Conservation (phyloP, 108 stramenopile species). For the Pseudonitzschia delicatissima region DNA sequence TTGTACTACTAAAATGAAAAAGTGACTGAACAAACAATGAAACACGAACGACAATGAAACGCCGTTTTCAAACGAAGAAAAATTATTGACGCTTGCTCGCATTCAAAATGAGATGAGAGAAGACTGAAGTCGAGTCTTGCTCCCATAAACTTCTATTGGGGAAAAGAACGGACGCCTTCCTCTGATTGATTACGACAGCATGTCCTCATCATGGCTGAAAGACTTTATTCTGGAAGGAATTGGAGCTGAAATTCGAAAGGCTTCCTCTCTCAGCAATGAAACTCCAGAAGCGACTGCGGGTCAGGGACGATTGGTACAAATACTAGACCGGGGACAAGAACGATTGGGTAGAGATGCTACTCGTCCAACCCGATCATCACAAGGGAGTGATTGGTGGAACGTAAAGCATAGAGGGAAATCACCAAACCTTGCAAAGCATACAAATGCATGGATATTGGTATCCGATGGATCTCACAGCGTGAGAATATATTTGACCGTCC, state of each 20-base stretch:
- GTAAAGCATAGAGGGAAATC: background rate
- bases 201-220: conserved; percentile 17
- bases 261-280: background rate
- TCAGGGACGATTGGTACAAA: background rate
- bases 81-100: too few species aligned
- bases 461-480: conserved; percentile 17
- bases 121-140: too few species aligned
- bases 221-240: conserved; percentile 10
- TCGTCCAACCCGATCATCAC: background rate
- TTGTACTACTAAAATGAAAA: too few species aligned
- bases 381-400: background rate
- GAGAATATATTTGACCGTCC: background rate
- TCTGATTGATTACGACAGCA: too few species aligned
- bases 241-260: background rate
- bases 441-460: conserved; percentile 11
- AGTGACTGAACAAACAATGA: too few species aligned
- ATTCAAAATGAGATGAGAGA: too few species aligned
- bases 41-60: too few species aligned
- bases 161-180: too few species aligned
- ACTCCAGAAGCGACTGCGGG: background rate
- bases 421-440: background rate
- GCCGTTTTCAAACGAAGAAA: too few species aligned
- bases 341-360: too few species aligned
- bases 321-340: conserved; percentile 2
- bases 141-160: too few species aligned